Percentiles rank a stretch among this genome's conserved stretches.
phyloP scores from a whole-genome alignment of 2,329 filamentous ascomycete species.

The Alternaria gaisen region DNA sequence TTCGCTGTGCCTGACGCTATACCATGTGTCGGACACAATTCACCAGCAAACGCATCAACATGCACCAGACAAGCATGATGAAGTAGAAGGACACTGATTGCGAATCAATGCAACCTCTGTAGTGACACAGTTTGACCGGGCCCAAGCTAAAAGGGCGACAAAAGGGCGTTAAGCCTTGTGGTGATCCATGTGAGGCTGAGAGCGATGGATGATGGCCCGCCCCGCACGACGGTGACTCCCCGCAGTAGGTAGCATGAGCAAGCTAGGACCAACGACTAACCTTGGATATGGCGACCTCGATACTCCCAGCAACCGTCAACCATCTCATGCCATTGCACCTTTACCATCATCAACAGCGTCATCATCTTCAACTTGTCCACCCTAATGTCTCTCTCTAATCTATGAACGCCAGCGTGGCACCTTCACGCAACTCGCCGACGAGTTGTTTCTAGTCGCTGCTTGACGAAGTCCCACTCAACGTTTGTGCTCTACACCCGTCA shows the following conservation, averaged over 20 bases:
- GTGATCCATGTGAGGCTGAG: constrained; percentile 5
- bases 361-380: not conserved
- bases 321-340: constrained; percentile 7
- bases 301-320: constrained; percentile 9
- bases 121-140: not conserved
- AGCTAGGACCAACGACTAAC: constrained; percentile 23
- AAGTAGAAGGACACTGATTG: not conserved
- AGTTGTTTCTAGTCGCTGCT: constrained; percentile 30
- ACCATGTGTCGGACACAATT: not conserved
- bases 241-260: constrained; percentile 9
- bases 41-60: not conserved
- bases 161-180: constrained; percentile 13
- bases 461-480: constrained; percentile 32
- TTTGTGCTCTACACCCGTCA: constrained; percentile 48
- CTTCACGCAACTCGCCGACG: constrained; percentile 30
- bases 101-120: not conserved
- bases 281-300: constrained; percentile 9
- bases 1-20: not conserved
- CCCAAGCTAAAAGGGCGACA: constrained; percentile 7
- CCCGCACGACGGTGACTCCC: constrained; percentile 16
- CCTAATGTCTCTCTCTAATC: constrained; percentile 23
- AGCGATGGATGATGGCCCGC: constrained; percentile 10
- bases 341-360: constrained; percentile 4
- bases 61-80: not conserved
- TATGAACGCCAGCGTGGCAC: constrained; percentile 38